Evolutionary conservation across 1,139 yeast genomes (phyloP).

Genomic region (Williopsis jadinii): DNA sequence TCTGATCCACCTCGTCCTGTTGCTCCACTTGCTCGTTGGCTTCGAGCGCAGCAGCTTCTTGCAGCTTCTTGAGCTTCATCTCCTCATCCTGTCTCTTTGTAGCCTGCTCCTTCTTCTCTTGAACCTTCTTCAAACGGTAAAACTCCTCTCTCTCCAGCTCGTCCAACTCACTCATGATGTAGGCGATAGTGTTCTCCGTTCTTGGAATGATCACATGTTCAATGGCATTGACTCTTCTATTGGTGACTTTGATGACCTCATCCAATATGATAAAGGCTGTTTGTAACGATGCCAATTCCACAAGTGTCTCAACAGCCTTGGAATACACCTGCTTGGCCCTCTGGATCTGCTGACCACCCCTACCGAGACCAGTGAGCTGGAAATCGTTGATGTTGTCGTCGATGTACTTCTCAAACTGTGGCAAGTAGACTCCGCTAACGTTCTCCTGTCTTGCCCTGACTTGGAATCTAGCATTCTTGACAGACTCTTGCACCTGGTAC

Average conservation of each 20-base stretch:
- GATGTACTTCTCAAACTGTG: slow-evolving; percentile 81
- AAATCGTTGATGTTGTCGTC: slow-evolving; percentile 87
- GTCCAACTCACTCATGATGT: slow-evolving; percentile 93
- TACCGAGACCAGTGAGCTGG: slow-evolving; percentile 91
- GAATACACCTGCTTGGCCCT: slow-evolving; percentile 90
- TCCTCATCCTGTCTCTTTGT: slow-evolving; percentile 30
- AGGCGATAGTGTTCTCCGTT: slow-evolving; percentile 89
- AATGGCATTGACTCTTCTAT: slow-evolving; percentile 96
- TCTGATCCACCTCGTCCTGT: slow-evolving; percentile 13
- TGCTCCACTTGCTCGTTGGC: slow-evolving; percentile 3
- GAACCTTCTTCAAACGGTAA: slow-evolving; percentile 92
- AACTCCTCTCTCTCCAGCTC: slow-evolving; percentile 98
- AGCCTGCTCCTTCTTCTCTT: slow-evolving; percentile 82
- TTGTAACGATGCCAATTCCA: slow-evolving; percentile 88
- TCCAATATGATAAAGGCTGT: slow-evolving; percentile 95
- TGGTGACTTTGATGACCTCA: slow-evolving; percentile 95
- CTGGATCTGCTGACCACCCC: slow-evolving; percentile 98
- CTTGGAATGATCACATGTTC: slow-evolving; percentile 98
- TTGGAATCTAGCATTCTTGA: slow-evolving; percentile 82
- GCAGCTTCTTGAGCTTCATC: slow-evolving; percentile 20
- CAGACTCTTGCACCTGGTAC: slow-evolving; percentile 93
- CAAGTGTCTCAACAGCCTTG: slow-evolving; percentile 92
- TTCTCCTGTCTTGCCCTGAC: slow-evolving; percentile 92
- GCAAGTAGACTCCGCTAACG: slow-evolving; percentile 91
- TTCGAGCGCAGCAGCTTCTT: slow-evolving; percentile 12